Evolutionary conservation across 768 basidiomycete species (phyloP), one percentile per base, ranked within the genome.

Genomic region (Psilocybe subaeruginosa): DNA sequence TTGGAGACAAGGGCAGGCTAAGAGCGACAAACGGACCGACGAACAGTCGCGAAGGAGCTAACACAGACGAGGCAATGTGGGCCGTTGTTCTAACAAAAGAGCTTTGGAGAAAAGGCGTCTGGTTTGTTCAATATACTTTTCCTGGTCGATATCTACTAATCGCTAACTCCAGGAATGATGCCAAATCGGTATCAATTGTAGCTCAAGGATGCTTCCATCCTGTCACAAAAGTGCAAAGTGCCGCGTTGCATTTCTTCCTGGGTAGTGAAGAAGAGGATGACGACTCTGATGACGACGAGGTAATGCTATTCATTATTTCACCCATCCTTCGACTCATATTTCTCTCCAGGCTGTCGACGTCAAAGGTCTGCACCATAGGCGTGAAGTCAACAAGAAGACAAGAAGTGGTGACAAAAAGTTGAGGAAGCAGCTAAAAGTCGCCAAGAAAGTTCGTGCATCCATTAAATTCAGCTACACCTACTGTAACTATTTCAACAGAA

Each of bases 171-270:
- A 93, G 92, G 94, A 87, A 85, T 54, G 97, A 98, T 70, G 84
- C 89, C 2, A 98, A 98, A 77, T 85, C 95, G 1, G 95, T 99
- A 12, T 88, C 96, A 6, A 96, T 99, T 70, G 83, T 97, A 65
- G 87, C 93, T 0, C 80, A 93, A 43, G 97, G 93, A 5, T 97
- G 95, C 73, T 92, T 95, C 71, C 97, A 99, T 73, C 95, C 97
- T 23, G 85, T 90, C 43, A 81, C 89, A 56, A 99, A 99, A 75
- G 97, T 99, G 0, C 96, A 98, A 73, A 93, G 87, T 62, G 95
- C 95, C 2, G 93, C 95, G 1, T 76, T 96, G 14, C 95, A 98
- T 76, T 99, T 98, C 79, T 99, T 99, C 81, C 85, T 99, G n/a
- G 93, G 93, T 4, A 86, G 83, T 58, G 93, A 93, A 46, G 88